phyloP scores from a whole-genome alignment of 257 asterid species.

The Fraxinus quadrangulata region DNA sequence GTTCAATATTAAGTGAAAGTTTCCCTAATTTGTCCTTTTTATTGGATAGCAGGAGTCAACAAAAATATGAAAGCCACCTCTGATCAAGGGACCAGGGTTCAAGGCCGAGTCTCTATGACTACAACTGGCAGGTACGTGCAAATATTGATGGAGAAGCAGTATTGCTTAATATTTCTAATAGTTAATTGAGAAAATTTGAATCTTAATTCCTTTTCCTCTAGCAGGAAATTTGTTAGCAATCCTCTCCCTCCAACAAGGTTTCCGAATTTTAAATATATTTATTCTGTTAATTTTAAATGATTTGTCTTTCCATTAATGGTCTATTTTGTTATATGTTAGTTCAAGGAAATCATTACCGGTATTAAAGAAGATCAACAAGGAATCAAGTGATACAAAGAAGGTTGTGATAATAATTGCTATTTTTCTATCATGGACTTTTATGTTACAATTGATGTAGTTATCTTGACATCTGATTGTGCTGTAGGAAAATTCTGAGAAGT shows the following conservation, averaged over 20 bases:
- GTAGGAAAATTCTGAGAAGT: slow-evolving; percentile 50
- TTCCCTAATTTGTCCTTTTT: slow-evolving; percentile 25
- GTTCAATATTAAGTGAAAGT: slow-evolving; percentile 7
- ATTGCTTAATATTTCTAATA: slow-evolving; percentile 13
- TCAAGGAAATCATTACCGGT: slow-evolving; percentile 76
- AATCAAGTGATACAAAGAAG: slow-evolving; percentile 42
- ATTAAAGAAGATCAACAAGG: slow-evolving; percentile 46
- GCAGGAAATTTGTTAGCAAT: slow-evolving; percentile 52
- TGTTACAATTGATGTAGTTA: slow-evolving; percentile 27
- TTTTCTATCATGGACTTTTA: slow-evolving; percentile 17
- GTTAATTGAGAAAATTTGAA: slow-evolving; percentile 5
- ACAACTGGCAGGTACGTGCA: slow-evolving; percentile 48
- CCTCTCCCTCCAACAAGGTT: slow-evolving; percentile 62
- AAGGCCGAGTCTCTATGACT: slow-evolving; percentile 41
- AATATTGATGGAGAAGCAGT: not conserved
- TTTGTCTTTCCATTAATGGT: slow-evolving; percentile 31
- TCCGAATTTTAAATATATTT: slow-evolving; percentile 25
- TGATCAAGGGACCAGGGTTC: slow-evolving; percentile 41
- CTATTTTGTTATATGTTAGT: slow-evolving; percentile 34
- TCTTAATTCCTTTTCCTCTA: slow-evolving; percentile 27
- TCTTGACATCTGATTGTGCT: slow-evolving; percentile 9
- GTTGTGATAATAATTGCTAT: slow-evolving; percentile 39
- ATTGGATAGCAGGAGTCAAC: slow-evolving; percentile 37
- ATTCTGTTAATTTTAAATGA: slow-evolving; percentile 19
- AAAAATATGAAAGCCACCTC: slow-evolving; percentile 41